These are phyloP conservation scores for Cerioporus squamosus DNA, from an alignment of 1,284 basidiomycete species.

Conservation along the genomic window DNA sequence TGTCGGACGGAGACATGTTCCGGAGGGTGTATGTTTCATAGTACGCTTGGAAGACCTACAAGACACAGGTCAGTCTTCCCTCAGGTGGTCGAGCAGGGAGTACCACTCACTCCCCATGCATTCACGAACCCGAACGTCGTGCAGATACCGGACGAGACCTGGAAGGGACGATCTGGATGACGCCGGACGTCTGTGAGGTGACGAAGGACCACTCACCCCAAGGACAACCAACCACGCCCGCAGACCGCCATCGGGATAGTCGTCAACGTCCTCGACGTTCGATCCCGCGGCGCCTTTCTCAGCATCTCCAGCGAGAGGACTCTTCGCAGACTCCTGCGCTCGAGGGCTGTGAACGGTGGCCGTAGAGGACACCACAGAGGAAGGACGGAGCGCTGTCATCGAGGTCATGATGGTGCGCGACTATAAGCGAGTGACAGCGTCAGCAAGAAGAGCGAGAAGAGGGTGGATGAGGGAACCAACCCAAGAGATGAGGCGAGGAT, in stretches of 20 bases:
- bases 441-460: too few relatives aligned
- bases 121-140: slow-evolving; percentile 48
- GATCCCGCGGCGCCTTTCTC: slow-evolving; percentile 2
- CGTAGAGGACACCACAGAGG: slow-evolving; percentile 4
- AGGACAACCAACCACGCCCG: slow-evolving; percentile 44
- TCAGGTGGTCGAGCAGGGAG: background rate
- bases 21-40: slow-evolving; percentile 42
- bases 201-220: slow-evolving; percentile 35
- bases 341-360: background rate
- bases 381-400: background rate
- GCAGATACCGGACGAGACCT: slow-evolving; percentile 31
- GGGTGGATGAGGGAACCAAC: too few relatives aligned
- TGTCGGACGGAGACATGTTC: slow-evolving; percentile 47
- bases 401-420: background rate
- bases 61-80: background rate
- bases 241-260: slow-evolving; percentile 44
- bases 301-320: background rate
- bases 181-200: too few relatives aligned
- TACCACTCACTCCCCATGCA: slow-evolving; percentile 43
- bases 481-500: too few relatives aligned
- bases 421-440: too few relatives aligned
- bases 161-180: background rate
- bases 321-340: background rate
- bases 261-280: background rate
- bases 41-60: slow-evolving; percentile 50